Base-by-base conservation (phyloP, 2,329 filamentous ascomycete genomes). In the Elsinoe perseae region DNA sequence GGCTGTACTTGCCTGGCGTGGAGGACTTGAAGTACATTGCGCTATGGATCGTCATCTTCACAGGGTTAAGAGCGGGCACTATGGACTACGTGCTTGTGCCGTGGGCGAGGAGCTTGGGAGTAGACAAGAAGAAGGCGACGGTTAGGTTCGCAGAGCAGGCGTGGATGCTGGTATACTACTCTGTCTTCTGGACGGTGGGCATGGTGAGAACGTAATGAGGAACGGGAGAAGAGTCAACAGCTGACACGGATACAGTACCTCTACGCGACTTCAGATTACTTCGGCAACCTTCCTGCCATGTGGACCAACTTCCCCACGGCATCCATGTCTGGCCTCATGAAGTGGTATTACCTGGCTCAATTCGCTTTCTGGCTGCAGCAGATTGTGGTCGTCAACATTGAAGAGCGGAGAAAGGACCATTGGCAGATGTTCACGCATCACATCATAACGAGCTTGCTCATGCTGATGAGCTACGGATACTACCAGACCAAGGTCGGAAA, bases 401-500 rank as follows among this genome's bases (percentile, higher is more conserved):
- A 98, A 72, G 88, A 95, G 73, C 83, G 87, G 62, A 82, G 93
- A 66, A 97, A 97, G 74, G 93, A 98, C 65, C 86, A 96, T 72
- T 87, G 83, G 75, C 92, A 97, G 72, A 97, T 97, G 93, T 83
- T 97, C 63, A 85, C 83, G 16, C 93, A 97, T 71, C 93, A 98
- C 73, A 81, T 96, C 68, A 84, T 97, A 68, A 98, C 93, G 18
- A 88, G 85, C 65, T 76, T 78, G 4, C 82, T 98, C 43, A 84
- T 98, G 61, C 83, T 84, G 57, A 80, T 84, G 28, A 92, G 87
- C 61, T 97, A 97, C 70, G 81, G 84, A 62, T 95, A 95, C 69
- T 85, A 92, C 67, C 84, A 89, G 67, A 95, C 86, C 57, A 86
- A 87, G 46, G 88, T 95, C 25, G 92, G 89, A 56, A 93, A 91